A percentile compares a stretch with the other conserved stretches of the same genome.
phyloP scores from a whole-genome alignment of 306 rosid genomes.

The Herpetospermum pedunculosum region DNA sequence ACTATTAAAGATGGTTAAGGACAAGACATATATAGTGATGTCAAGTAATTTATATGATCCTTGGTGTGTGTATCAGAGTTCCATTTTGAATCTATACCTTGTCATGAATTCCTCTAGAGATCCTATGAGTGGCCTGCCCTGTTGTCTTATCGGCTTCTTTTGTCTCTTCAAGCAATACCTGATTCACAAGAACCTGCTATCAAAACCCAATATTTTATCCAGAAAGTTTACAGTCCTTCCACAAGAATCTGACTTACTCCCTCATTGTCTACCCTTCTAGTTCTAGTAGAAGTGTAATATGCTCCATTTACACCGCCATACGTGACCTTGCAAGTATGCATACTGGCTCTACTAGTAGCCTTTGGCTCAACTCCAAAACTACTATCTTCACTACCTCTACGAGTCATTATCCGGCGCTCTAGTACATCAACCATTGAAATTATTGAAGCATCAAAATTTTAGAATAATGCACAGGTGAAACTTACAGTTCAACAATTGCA shows the following conservation, averaged over 20 bases:
- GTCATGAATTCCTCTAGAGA: slow-evolving; percentile 71
- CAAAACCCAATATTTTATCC: neutral
- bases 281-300: slow-evolving; percentile 61
- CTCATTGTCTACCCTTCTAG: slow-evolving; percentile 38
- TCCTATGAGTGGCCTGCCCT: slow-evolving; percentile 60
- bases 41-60: neutral
- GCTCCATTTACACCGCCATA: slow-evolving; percentile 86
- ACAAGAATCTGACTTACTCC: slow-evolving; percentile 42
- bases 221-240: neutral
- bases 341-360: slow-evolving; percentile 14
- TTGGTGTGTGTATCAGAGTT: neutral
- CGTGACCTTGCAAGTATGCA: slow-evolving; percentile 53
- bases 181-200: slow-evolving; percentile 10
- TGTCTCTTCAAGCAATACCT: slow-evolving; percentile 63
- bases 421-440: neutral
- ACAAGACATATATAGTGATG: neutral
- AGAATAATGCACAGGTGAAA: neutral
- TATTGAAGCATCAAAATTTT: neutral
- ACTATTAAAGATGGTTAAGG: neutral
- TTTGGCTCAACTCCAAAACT: slow-evolving; percentile 17
- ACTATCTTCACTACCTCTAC: slow-evolving; percentile 4
- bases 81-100: slow-evolving; percentile 34
- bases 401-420: slow-evolving; percentile 24
- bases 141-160: slow-evolving; percentile 76
- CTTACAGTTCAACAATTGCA: too few relatives aligned